A percentile compares a stretch with the other conserved stretches of the same genome.
Conservation (phyloP, 164 flowering plant species). For the Brasenia schreberi region DNA sequence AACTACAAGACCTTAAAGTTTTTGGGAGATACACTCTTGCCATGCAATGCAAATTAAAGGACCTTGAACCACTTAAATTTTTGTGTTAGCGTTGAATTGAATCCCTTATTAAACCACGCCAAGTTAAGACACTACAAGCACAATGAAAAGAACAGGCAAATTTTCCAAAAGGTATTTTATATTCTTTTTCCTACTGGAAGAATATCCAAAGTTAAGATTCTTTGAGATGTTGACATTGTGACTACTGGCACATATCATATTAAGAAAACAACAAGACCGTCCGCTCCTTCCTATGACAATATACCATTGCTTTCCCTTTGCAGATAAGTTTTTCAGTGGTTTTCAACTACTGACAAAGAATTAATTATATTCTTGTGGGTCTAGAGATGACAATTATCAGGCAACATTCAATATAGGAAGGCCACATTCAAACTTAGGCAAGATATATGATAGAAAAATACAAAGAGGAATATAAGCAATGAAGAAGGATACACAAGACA, state of each 20-base stretch:
- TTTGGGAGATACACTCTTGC: too few species aligned
- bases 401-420: not conserved
- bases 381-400: not conserved
- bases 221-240: not conserved
- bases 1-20: not conserved
- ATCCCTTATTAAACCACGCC: not conserved
- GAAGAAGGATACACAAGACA: slow-evolving; percentile 74
- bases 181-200: not conserved
- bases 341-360: not conserved
- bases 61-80: not conserved
- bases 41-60: not conserved
- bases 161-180: not conserved
- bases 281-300: not conserved
- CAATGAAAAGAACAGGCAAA: not conserved
- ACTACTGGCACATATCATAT: not conserved
- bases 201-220: not conserved
- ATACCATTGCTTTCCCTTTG: not conserved
- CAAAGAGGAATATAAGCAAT: not conserved
- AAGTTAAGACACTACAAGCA: not conserved
- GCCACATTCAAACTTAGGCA: not conserved
- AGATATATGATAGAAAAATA: too few species aligned
- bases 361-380: not conserved
- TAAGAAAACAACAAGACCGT: not conserved
- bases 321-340: not conserved
- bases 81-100: not conserved